Percentiles rank a stretch among this genome's conserved stretches.
These are phyloP conservation scores for Pestalotiopsis sp. DNA, from an alignment of 2,329 filamentous ascomycete species.

Conservation along the genomic window DNA sequence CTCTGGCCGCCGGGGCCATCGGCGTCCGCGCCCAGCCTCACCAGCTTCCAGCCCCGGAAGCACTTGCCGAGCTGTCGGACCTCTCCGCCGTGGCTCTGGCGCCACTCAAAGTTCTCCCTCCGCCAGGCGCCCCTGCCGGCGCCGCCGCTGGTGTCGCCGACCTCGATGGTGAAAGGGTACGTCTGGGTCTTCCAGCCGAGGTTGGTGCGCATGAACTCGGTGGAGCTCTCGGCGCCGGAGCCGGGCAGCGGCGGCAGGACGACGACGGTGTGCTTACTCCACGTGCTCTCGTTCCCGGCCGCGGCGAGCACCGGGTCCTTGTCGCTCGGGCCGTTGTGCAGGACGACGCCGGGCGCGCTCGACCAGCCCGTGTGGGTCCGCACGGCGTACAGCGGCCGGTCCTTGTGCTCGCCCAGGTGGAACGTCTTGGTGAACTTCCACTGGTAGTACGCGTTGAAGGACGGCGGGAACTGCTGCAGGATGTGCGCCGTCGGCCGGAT, in stretches of 20 bases:
- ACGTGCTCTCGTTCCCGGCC: neutral
- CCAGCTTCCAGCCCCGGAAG: slow-evolving; percentile 27
- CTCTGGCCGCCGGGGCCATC: neutral
- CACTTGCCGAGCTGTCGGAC: slow-evolving; percentile 17
- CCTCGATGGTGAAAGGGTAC: slow-evolving; percentile 20
- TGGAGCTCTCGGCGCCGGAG: neutral
- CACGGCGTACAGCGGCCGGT: slow-evolving; percentile 23
- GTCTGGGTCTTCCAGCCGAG: slow-evolving; percentile 8
- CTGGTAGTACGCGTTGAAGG: slow-evolving; percentile 9
- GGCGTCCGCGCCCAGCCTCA: slow-evolving; percentile 17
- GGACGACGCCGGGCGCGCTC: slow-evolving; percentile 19
- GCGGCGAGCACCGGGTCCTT: slow-evolving; percentile 21
- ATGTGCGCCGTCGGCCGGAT: neutral
- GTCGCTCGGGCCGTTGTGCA: slow-evolving; percentile 21
- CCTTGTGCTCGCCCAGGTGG: slow-evolving; percentile 22
- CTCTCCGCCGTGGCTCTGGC: slow-evolving; percentile 22
- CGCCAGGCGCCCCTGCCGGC: neutral
- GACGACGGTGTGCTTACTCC: neutral
- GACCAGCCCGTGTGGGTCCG: slow-evolving; percentile 18
- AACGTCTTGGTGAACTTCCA: slow-evolving; percentile 17
- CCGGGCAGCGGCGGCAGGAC: slow-evolving; percentile 10
- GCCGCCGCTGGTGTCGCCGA: slow-evolving; percentile 14
- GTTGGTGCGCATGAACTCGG: slow-evolving; percentile 7
- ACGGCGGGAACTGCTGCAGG: slow-evolving; percentile 5
- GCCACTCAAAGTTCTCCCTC: slow-evolving; percentile 29